Percentiles rank a stretch among this genome's conserved stretches.
These are phyloP conservation scores for Verticillium tricorpus DNA, from an alignment of 2,329 filamentous ascomycete genomes.

Conservation along the genomic window DNA sequence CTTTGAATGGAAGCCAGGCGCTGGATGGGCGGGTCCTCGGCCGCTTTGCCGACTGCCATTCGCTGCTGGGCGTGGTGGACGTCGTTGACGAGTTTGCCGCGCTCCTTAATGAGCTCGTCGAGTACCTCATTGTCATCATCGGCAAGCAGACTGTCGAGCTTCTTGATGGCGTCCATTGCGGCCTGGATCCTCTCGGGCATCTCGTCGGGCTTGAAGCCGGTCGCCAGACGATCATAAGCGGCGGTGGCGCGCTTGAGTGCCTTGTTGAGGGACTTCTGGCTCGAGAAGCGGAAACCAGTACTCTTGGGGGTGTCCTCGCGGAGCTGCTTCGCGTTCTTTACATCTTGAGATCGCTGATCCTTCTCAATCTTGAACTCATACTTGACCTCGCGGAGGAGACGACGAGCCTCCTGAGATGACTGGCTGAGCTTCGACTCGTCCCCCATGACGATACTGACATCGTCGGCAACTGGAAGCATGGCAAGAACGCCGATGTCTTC, in stretches of 20 bases:
- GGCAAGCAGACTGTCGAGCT: neutral
- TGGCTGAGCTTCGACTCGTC: neutral
- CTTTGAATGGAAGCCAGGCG: neutral
- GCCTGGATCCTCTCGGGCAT: neutral
- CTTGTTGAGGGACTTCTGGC: neutral
- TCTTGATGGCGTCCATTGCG: neutral
- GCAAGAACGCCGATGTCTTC: neutral
- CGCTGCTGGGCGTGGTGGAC: neutral
- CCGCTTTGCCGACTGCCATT: neutral
- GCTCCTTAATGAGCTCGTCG: neutral
- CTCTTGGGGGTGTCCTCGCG: neutral
- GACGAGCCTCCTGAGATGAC: neutral
- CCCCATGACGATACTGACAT: neutral
- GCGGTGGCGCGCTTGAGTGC: neutral
- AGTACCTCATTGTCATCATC: neutral
- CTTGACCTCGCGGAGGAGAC: neutral
- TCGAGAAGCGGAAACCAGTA: neutral
- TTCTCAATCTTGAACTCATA: neutral
- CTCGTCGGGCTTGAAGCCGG: neutral
- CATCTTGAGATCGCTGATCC: neutral
- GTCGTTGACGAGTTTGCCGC: neutral
- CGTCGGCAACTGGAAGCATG: neutral
- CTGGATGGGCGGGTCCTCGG: neutral
- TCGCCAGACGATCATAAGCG: neutral
- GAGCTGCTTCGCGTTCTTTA: neutral